Percentiles rank a stretch among this genome's conserved stretches.
These are phyloP conservation scores for Dictyostelium capitatum DNA, from an alignment of 78 protist genomes.

Conservation along the genomic window DNA sequence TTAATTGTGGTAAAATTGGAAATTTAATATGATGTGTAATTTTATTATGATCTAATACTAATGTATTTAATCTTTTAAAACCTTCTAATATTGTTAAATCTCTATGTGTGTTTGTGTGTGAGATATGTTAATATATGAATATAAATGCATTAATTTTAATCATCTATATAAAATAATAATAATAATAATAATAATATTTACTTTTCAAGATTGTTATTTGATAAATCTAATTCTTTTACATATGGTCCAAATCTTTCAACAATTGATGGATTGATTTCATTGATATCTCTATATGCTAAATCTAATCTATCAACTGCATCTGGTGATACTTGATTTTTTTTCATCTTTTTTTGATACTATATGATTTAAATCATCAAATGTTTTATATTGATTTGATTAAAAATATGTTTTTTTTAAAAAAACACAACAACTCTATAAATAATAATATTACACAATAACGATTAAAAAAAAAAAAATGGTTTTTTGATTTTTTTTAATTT, in stretches of 20 bases:
- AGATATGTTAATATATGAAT: background rate
- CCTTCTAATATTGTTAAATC: conserved; percentile 63
- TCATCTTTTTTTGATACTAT: background rate
- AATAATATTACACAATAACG: too few relatives aligned
- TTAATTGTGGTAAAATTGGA: conserved; percentile 13
- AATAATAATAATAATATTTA: background rate
- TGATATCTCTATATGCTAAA: conserved; percentile 62
- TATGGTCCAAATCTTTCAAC: conserved; percentile 42
- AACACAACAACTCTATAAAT: too few relatives aligned
- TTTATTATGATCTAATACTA: conserved; percentile 71
- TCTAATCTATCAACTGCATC: conserved; percentile 37
- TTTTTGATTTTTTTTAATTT: background rate
- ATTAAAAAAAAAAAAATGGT: too few relatives aligned
- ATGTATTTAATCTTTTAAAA: conserved; percentile 52
- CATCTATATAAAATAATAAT: background rate
- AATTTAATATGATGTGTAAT: conserved; percentile 47
- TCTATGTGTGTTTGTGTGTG: background rate
- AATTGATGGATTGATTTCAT: conserved; percentile 52
- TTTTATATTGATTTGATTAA: too few relatives aligned
- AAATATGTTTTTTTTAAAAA: too few relatives aligned
- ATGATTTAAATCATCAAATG: too few relatives aligned
- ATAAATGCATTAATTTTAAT: background rate
- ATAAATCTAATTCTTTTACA: conserved; percentile 51
- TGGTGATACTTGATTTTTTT: background rate
- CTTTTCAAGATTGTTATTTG: conserved; percentile 60